Evolutionary conservation across 2,329 filamentous ascomycete species (phyloP), one percentile per base, ranked within the genome.

Genomic region (Boeremia exigua): DNA sequence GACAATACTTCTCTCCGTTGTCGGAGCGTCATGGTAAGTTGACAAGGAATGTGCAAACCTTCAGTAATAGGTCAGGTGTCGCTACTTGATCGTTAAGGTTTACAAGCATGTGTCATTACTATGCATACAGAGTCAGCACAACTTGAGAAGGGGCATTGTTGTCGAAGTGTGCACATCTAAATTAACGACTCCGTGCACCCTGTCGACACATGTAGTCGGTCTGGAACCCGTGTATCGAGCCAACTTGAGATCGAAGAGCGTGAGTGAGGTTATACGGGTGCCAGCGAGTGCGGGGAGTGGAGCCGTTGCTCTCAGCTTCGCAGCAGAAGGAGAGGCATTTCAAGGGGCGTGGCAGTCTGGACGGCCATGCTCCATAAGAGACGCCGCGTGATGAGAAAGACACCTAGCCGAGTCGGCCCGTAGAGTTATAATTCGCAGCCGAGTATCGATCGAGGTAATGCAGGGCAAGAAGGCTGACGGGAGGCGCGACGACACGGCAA

Each of bases 381-480:
- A 30, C 25, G 30, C 28, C 30, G 42, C 42, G 42, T 42, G 36
- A 42, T 29, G 28, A 14, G 2, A 32, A 34, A 9, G 37, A 36
- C 10, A 23, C 5, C 12, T 34, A 23, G 19, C 19, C 17, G 15
- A 49, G 23, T 50, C 53, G 40, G 47, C 34, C 47, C 47, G 46
- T 34, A 25, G n/a, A 46, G 15, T 7, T 7, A 19, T 9, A 3
- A 28, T n/a, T 29, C 15, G 27, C 15, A 10, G 50, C 29, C 7
- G 37, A 50, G 34, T 17, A 38, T 40, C 43, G 39, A 42, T 47
- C 46, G 29, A 53, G 50, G 48, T 54, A 54, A 54, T 54, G 58
- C 58, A 66, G 51, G 48, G 54, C 39, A 45, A 48, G 38, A 47
- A 45, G 40, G 17, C 29, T 42, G 15, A 42, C 40, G 29, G 52